Evolutionary conservation across 2,329 filamentous ascomycete genomes (phyloP).

Genomic region (Fusarium sacchari): DNA sequence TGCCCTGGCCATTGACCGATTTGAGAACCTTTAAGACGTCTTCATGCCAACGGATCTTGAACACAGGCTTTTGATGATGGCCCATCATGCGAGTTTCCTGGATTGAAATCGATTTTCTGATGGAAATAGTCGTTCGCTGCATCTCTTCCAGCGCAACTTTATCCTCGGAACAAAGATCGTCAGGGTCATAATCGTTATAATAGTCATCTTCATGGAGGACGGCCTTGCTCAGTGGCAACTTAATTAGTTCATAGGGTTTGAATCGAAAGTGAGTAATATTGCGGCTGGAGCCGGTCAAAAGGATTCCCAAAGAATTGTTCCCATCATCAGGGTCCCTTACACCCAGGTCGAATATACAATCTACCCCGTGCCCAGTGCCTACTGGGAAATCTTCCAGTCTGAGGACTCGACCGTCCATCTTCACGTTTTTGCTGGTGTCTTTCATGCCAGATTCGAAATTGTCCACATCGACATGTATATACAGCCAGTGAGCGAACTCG

Average conservation of each 20-base stretch:
- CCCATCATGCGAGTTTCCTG: neutral
- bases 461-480: fast-evolving
- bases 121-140: neutral
- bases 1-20: fast-evolving
- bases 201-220: fast-evolving
- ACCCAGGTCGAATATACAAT: neutral
- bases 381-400: fast-evolving
- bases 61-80: neutral
- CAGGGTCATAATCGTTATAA: neutral
- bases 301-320: neutral
- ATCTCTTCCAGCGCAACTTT: too few relatives aligned
- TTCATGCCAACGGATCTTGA: neutral
- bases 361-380: neutral
- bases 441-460: neutral
- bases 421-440: neutral
- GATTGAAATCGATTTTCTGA: fast-evolving
- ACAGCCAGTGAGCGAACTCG: neutral
- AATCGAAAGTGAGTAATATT: neutral
- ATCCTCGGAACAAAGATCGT: fast-evolving
- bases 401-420: neutral
- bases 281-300: fast-evolving
- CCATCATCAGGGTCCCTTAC: neutral
- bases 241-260: neutral
- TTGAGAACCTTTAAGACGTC: neutral
- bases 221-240: fast-evolving